Percentiles rank a stretch among this genome's conserved stretches.
Conservation (phyloP, 208 protist species). For the Kentomonas sorsogonicus region DNA sequence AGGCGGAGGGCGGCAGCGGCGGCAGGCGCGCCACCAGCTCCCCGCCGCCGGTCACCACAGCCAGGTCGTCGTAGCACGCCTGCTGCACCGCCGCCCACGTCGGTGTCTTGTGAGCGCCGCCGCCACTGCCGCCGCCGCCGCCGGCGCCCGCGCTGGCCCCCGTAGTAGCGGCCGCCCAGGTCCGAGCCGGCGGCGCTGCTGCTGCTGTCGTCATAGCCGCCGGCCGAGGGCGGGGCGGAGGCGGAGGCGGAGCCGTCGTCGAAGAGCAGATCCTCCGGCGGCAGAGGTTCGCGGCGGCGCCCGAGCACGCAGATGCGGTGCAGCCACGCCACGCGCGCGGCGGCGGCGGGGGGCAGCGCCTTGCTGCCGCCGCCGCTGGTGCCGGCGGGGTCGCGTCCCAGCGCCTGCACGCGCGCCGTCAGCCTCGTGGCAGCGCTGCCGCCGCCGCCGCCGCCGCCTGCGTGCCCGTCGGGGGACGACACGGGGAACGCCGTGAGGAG, state of each 20-base stretch:
- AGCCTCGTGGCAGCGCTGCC: not conserved
- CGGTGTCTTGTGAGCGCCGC: not conserved
- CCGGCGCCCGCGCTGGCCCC: too few species aligned
- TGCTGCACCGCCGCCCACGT: conserved; percentile 22
- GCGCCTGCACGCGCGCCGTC: not conserved
- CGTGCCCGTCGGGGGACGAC: not conserved
- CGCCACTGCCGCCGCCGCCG: too few species aligned
- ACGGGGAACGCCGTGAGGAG: conserved; percentile 9
- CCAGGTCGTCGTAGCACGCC: conserved; percentile 23
- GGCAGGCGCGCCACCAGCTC: conserved; percentile 21
- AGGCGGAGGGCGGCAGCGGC: not conserved
- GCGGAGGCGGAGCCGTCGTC: too few species aligned
- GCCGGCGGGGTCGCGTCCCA: too few species aligned
- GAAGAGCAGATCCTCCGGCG: conserved; percentile 8
- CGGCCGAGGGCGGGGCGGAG: too few species aligned
- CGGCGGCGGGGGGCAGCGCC: not conserved
- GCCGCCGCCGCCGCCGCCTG: not conserved
- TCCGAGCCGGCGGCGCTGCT: too few species aligned
- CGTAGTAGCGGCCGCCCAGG: too few species aligned
- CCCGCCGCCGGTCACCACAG: conserved; percentile 18
- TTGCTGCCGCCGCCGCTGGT: too few species aligned
- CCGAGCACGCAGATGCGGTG: not conserved
- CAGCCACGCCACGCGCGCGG: not conserved
- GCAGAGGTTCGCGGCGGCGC: conserved; percentile 3
- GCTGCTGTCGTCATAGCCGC: too few species aligned